phyloP scores from a whole-genome alignment of 352 stramenopile genomes.

The Elongisporangium prolatum region DNA sequence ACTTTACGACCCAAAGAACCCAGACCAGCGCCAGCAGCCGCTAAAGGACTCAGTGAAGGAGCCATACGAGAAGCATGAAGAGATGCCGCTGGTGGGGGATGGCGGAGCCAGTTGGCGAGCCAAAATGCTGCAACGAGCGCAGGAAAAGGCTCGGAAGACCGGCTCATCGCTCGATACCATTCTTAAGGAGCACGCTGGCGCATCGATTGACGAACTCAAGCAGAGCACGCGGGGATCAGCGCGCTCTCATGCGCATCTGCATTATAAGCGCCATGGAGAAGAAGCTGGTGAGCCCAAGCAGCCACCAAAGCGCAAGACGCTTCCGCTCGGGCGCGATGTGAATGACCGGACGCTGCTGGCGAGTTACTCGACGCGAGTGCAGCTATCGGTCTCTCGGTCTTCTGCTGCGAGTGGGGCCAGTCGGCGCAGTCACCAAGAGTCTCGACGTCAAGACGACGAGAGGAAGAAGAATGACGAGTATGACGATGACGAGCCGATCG shows the following conservation, averaged over 20 bases:
- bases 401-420: constrained; percentile 7
- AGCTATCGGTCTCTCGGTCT: constrained; percentile 40
- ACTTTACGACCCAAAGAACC: constrained; percentile 78
- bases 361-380: constrained; percentile 58
- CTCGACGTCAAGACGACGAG: constrained; percentile 4
- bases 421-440: background rate
- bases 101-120: constrained; percentile 76
- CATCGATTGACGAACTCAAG: constrained; percentile 45
- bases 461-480: constrained; percentile 15
- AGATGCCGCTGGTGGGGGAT: constrained; percentile 50
- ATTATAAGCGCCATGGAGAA: constrained; percentile 52
- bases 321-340: constrained; percentile 45
- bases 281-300: constrained; percentile 13
- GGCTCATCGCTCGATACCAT: constrained; percentile 55
- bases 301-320: constrained; percentile 7
- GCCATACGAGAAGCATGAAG: constrained; percentile 5
- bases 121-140: constrained; percentile 78
- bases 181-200: constrained; percentile 47
- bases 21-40: constrained; percentile 28
- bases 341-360: constrained; percentile 58
- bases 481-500: constrained; percentile 64
- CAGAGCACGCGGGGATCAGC: constrained; percentile 45
- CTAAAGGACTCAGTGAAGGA: constrained; percentile 3
- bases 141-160: constrained; percentile 49
- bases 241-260: constrained; percentile 47